These are phyloP conservation scores for Zasmidium cellare DNA, from an alignment of 2,329 filamentous ascomycete genomes.

Conservation along the genomic window DNA sequence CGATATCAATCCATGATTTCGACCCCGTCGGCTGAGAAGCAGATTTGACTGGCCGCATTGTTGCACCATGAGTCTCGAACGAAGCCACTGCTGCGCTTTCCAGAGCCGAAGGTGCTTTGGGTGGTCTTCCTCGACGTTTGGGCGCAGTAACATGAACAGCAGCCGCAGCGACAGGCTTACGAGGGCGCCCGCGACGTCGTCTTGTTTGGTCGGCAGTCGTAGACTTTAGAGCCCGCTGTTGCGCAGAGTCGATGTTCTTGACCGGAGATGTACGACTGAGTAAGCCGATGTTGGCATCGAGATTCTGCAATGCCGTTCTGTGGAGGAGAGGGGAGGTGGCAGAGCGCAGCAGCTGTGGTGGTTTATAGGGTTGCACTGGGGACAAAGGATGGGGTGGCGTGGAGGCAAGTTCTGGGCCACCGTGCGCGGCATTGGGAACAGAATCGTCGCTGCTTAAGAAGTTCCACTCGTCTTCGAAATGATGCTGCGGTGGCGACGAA, in stretches of 20 bases:
- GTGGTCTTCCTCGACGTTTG: constrained; percentile 17
- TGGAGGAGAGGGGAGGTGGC: constrained; percentile 18
- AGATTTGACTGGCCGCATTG: neutral
- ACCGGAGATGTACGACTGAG: constrained; percentile 10
- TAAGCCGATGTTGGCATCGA: constrained; percentile 27
- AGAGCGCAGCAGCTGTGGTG: constrained; percentile 5
- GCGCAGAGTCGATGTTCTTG: constrained; percentile 5
- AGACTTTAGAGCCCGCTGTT: constrained; percentile 3
- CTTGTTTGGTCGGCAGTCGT: constrained; percentile 1
- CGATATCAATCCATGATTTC: constrained; percentile 28
- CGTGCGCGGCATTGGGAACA: neutral
- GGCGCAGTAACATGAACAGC: neutral
- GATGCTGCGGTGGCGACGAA: neutral
- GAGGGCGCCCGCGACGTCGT: constrained; percentile 25
- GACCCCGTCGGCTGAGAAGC: constrained; percentile 20
- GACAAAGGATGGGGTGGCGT: neutral
- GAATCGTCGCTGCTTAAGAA: constrained; percentile 18
- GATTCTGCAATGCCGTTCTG: constrained; percentile 24
- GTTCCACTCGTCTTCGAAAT: constrained; percentile 15
- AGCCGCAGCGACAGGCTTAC: constrained; percentile 13
- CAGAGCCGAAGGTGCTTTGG: neutral
- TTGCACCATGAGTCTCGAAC: too few relatives aligned
- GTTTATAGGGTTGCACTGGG: neutral
- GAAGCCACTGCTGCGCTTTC: neutral
- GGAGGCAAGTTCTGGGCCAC: neutral